Base-by-base conservation (phyloP, 179 eudicot genomes). In the Spergularia azorica region DNA sequence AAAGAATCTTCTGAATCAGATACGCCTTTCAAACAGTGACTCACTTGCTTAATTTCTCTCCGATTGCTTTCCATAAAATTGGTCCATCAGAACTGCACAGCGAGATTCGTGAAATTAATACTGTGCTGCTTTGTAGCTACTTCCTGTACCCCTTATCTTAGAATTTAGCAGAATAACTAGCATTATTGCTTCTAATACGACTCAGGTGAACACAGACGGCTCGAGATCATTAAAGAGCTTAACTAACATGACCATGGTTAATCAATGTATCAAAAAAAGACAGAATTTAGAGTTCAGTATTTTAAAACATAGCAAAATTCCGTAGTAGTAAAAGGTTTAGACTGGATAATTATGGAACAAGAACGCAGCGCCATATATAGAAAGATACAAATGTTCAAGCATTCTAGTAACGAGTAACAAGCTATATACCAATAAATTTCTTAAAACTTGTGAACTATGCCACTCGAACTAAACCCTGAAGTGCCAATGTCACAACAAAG, bases 71-170 rank as follows among this genome's bases (percentile, higher is more conserved):
- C 79, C 72, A 39, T 54, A 69, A 77, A 56, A 63, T 71, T 74
- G 73, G 71, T 83, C 82, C 89, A 86, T 77, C 26, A 38, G 38
- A 84, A 88, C 95, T 90, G 89, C 74, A 81, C 76, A 67, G 73
- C 36, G 48, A 70, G 72, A 73, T 21, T 1, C 55, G 36, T 63
- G 59, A 74, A 15, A 77, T 76, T 71, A 77, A 39, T 16, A 65
- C 36, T 59, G 52, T 50, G 7, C 48, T 43, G 21, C 61, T 11
- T 15, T 14, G 13, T 11, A 16, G 39, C 55, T 32, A 11, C 6
- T 15, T 6, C 21, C 32, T 21, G 9, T 32, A n/a, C 48, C 55
- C 54, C 18, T 32, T 2, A 10, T 41, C 5, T 68, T 66, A 65
- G 16, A 46, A 6, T 8, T 0, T 36, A 43, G 50, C 60, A 39